phyloP scores from a whole-genome alignment of 768 basidiomycete genomes.

The Phaeolepiota aurea region DNA sequence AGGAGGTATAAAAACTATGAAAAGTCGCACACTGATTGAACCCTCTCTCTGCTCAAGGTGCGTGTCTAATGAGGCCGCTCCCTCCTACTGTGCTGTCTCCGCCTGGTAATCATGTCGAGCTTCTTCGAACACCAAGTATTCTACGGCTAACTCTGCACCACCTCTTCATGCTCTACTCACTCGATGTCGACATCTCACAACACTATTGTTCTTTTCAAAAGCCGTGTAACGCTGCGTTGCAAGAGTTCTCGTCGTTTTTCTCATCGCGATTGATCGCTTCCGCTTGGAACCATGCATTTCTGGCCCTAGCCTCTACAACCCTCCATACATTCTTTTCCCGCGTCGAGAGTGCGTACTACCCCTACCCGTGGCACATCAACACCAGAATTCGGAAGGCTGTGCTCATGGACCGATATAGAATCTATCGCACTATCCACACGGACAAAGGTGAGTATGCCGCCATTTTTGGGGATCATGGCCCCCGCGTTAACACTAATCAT shows the following conservation, averaged over 20 bases:
- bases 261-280: slow-evolving; percentile 7
- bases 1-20: too few species aligned
- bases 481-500: background rate
- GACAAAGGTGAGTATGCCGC: slow-evolving; percentile 14
- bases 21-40: too few species aligned
- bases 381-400: slow-evolving; percentile 16
- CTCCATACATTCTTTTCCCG: slow-evolving; percentile 10
- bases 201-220: background rate
- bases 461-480: background rate
- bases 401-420: slow-evolving; percentile 16
- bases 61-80: too few species aligned
- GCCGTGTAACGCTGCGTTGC: background rate
- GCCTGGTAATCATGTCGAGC: too few species aligned
- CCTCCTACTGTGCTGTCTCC: too few species aligned
- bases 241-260: background rate
- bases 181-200: background rate
- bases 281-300: slow-evolving; percentile 13
- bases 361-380: slow-evolving; percentile 22
- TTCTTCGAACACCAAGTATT: too few species aligned
- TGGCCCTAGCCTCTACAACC: background rate
- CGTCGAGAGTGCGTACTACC: slow-evolving; percentile 20
- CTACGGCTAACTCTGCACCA: too few species aligned
- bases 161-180: background rate
- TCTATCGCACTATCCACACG: slow-evolving; percentile 16
- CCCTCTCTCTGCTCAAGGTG: too few species aligned